These are phyloP conservation scores for Cercospora zeina DNA, from an alignment of 2,329 filamentous ascomycete species.

Conservation along the genomic window DNA sequence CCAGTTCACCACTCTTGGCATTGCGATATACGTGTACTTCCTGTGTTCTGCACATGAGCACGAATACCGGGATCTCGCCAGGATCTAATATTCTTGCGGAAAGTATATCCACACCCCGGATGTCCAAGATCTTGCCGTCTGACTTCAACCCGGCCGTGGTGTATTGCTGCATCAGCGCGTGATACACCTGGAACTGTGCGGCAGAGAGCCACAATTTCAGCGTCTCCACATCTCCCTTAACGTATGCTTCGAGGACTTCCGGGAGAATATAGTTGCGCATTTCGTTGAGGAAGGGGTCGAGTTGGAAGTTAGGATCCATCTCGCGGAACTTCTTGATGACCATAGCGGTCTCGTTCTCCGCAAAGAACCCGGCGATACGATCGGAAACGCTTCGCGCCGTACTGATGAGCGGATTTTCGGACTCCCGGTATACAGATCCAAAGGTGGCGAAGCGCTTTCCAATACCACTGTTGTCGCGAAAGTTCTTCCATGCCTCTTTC, in stretches of 20 bases:
- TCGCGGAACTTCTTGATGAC: conserved; percentile 97
- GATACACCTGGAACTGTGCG: conserved; percentile 94
- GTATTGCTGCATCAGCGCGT: conserved; percentile 95
- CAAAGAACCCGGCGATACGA: conserved; percentile 90
- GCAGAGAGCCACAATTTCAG: conserved; percentile 94
- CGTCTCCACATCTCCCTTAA: conserved; percentile 89
- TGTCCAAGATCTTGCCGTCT: conserved; percentile 92
- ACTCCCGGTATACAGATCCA: conserved; percentile 88
- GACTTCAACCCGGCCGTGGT: conserved; percentile 89
- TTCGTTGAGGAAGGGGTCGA: conserved; percentile 91
- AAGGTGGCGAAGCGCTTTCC: conserved; percentile 86
- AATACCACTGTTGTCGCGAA: conserved; percentile 83
- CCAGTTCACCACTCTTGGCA: conserved; percentile 82
- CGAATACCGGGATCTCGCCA: conserved; percentile 90
- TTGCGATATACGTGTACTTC: conserved; percentile 98
- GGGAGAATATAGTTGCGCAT: conserved; percentile 97
- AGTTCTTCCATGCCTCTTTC: conserved; percentile 98
- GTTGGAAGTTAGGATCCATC: conserved; percentile 92
- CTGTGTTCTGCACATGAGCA: conserved; percentile 93
- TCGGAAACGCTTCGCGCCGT: conserved; percentile 94
- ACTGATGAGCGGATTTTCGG: conserved; percentile 90
- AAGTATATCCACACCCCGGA: conserved; percentile 86
- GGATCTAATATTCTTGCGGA: conserved; percentile 78
- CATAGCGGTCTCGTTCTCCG: conserved; percentile 95
- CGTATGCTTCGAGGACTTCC: conserved; percentile 95